Base-by-base conservation (phyloP, 345 rosid species). In the Noccaea bulbosa region DNA sequence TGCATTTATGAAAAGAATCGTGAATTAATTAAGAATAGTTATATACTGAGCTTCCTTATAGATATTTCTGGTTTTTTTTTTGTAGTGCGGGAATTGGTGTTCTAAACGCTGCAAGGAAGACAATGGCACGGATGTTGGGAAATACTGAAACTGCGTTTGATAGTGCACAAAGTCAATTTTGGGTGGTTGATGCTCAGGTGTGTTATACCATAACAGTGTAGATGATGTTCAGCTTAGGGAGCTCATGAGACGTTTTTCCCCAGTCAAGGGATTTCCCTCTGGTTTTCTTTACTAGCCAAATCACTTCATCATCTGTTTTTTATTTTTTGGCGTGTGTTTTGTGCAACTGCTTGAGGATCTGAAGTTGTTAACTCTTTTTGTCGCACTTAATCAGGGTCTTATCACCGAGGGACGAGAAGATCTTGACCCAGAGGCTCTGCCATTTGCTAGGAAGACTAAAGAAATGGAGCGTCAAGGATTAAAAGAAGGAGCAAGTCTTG, bases 11-110 rank as follows among this genome's bases (percentile, higher is more conserved):
- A 51, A 70, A 49, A 57, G 39, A 40, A 63, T 17, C 45, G 20
- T 20, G 24, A 55, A 3, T 17, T 35, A 30, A 30, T 50, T 56
- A 34, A 46, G 61, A 58, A 16, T 43, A 30, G 65, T 41, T 35
- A 15, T 38, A 15, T 12, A 8, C 39, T 41, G 20, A 77, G 32
- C 50, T 15, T 67, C 60, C 24, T 75, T 79, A 48, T 40, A 54
- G 51, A 65, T 62, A 62, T 79, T 49, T 64, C 48, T 75, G 12
- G 17, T 16, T 62, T 20, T 20, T 27, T 4, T 27, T 80, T 41
- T 82, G 65, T 92, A 93, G 97, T 79, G 98, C 97, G 30, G 98
- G 98, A 75, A 85, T 93, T 67, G 98, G 98, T 73, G 98, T 93
- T 77, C 84, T 93, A 15, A 93, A 93, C 84, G 87, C 96, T 75